These are phyloP conservation scores for Tolypocladium album DNA, from an alignment of 2,329 filamentous ascomycete genomes.

Conservation along the genomic window DNA sequence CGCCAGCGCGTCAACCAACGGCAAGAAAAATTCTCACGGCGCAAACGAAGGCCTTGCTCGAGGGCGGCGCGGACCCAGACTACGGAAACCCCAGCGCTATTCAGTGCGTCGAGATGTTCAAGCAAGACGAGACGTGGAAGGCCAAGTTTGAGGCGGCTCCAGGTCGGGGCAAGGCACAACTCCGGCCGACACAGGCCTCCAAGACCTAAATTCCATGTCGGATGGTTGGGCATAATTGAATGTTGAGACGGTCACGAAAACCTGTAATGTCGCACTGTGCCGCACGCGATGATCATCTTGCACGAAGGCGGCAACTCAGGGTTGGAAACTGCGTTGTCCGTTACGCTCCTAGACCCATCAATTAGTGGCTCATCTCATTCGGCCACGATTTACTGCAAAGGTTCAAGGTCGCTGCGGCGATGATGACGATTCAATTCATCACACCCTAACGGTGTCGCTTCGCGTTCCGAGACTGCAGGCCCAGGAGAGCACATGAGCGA, in stretches of 20 bases:
- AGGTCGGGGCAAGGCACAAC: conserved; percentile 32
- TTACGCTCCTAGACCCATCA: not conserved
- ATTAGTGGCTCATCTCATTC: not conserved
- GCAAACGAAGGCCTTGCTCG: conserved; percentile 29
- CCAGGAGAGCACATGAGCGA: not conserved
- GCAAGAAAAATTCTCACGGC: not conserved
- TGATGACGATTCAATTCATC: not conserved
- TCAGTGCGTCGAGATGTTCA: conserved; percentile 39
- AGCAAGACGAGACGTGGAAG: conserved; percentile 39
- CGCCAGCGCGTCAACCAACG: not conserved
- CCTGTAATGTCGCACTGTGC: not conserved
- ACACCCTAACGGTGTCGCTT: not conserved
- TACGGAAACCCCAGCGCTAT: conserved; percentile 37
- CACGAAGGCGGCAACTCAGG: not conserved
- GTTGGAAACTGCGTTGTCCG: not conserved
- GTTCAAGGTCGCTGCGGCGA: not conserved
- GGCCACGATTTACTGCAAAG: not conserved
- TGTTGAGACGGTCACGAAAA: not conserved
- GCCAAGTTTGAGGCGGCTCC: conserved; percentile 36
- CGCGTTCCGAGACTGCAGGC: not conserved
- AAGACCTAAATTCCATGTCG: not conserved
- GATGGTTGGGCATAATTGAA: not conserved
- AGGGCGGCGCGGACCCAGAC: conserved; percentile 44
- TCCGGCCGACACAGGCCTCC: not conserved
- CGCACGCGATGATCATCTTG: not conserved